Evolutionary conservation across 331 rosid species (phyloP).

Genomic region (Acacia concinna): DNA sequence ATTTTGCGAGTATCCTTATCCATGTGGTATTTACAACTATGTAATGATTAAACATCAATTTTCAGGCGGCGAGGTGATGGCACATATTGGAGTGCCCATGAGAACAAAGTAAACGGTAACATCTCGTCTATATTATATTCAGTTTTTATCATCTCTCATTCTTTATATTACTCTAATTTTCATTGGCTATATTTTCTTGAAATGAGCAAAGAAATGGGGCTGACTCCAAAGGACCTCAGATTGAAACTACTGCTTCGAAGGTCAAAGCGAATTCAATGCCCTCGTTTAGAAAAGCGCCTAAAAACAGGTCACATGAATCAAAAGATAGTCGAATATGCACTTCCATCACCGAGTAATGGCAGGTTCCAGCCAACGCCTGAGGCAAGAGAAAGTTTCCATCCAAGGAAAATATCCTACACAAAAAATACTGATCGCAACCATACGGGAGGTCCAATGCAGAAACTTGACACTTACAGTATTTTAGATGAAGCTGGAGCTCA

Average conservation of each 20-base stretch:
- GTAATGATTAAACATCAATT: slow-evolving; percentile 3
- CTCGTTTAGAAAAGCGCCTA: slow-evolving; percentile 18
- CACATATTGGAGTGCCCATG: slow-evolving; percentile 20
- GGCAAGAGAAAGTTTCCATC: slow-evolving; percentile 28
- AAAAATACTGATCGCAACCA: slow-evolving; percentile 41
- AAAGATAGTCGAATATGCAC: slow-evolving; percentile 31
- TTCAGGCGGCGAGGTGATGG: slow-evolving; percentile 54
- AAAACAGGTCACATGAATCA: slow-evolving; percentile 29
- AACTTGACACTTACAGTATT: slow-evolving; percentile 24
- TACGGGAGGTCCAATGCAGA: slow-evolving; percentile 36
- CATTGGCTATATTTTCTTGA: slow-evolving; percentile 26
- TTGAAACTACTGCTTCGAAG: slow-evolving; percentile 54
- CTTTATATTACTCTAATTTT: background rate
- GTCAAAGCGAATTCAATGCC: slow-evolving; percentile 24
- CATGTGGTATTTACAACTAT: background rate
- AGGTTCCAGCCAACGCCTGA: slow-evolving; percentile 34
- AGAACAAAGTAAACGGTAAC: slow-evolving; percentile 40
- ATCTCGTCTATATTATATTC: background rate
- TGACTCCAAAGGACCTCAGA: slow-evolving; percentile 55
- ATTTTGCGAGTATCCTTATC: background rate
- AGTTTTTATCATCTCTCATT: background rate
- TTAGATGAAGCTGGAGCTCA: slow-evolving; percentile 39
- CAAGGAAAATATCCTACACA: slow-evolving; percentile 25
- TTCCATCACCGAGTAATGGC: slow-evolving; percentile 34
- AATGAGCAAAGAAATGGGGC: slow-evolving; percentile 40